phyloP scores from a whole-genome alignment of 2,329 filamentous ascomycete species.

The Monosporascus sp. region DNA sequence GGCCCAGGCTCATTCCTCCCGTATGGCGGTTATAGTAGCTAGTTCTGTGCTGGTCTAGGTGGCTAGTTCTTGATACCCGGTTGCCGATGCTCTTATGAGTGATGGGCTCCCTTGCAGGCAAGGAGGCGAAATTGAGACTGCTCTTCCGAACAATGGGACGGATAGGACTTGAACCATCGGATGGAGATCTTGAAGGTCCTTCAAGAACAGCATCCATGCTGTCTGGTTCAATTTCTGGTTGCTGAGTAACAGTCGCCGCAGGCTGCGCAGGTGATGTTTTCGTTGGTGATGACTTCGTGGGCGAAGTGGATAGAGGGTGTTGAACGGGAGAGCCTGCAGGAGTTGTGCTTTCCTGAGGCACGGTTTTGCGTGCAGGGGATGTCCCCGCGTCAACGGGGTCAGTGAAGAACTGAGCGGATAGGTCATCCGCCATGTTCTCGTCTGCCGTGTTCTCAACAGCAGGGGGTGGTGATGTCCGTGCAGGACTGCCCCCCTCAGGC shows the following conservation, averaged over 20 bases:
- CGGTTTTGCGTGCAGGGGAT: conserved; percentile 11
- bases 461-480: conserved; percentile 14
- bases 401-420: conserved; percentile 23
- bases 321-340: conserved; percentile 24
- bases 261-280: conserved; percentile 13
- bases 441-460: conserved; percentile 1
- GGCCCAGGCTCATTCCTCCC: conserved; percentile 66
- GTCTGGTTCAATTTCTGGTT: conserved; percentile 10
- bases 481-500: conserved; percentile 12
- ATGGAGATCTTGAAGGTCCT: conserved; percentile 45
- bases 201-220: conserved; percentile 22
- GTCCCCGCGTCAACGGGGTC: conserved; percentile 14
- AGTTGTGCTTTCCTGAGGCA: conserved; percentile 25
- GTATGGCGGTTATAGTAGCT: conserved; percentile 72
- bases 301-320: conserved; percentile 7
- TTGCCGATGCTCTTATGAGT: conserved; percentile 78
- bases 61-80: conserved; percentile 69
- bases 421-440: conserved; percentile 13
- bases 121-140: conserved; percentile 87
- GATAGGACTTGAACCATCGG: conserved; percentile 68
- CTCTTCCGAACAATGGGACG: conserved; percentile 82
- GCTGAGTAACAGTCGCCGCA: conserved; percentile 8
- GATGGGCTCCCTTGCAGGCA: conserved; percentile 86
- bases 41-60: conserved; percentile 65
- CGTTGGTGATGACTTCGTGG: conserved; percentile 1